phyloP scores from a whole-genome alignment of 345 rosid genomes.

The Eucalyptus sp. region DNA sequence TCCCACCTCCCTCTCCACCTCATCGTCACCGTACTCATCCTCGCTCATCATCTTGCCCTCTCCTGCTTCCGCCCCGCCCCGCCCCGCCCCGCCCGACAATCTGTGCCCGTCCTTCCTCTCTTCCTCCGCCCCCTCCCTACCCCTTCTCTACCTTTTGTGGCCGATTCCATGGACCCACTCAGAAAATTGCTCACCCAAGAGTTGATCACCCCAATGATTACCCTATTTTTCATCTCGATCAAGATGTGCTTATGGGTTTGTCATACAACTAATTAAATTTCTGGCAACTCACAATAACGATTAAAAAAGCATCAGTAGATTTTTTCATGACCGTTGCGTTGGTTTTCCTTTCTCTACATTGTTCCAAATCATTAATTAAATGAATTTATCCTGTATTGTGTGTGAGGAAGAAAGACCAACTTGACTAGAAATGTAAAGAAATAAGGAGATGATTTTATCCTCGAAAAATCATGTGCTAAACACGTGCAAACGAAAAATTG shows the following conservation, averaged over 20 bases:
- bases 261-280: neutral
- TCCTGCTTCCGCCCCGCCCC: too few species aligned
- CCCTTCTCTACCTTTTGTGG: too few species aligned
- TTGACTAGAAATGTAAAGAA: neutral
- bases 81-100: too few species aligned
- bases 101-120: too few species aligned
- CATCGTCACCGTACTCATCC: too few species aligned
- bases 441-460: neutral
- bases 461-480: neutral
- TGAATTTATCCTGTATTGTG: neutral
- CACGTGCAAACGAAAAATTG: neutral
- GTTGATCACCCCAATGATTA: too few species aligned
- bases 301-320: too few species aligned
- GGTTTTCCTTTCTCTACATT: neutral
- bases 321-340: neutral
- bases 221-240: fast-evolving
- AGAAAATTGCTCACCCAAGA: too few species aligned
- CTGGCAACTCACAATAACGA: neutral
- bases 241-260: neutral
- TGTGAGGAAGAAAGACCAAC: neutral
- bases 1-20: too few species aligned
- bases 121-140: too few species aligned
- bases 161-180: too few species aligned
- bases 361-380: neutral
- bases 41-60: too few species aligned